phyloP scores from a whole-genome alignment of 768 basidiomycete species.

The Xerocomellus intermedius region DNA sequence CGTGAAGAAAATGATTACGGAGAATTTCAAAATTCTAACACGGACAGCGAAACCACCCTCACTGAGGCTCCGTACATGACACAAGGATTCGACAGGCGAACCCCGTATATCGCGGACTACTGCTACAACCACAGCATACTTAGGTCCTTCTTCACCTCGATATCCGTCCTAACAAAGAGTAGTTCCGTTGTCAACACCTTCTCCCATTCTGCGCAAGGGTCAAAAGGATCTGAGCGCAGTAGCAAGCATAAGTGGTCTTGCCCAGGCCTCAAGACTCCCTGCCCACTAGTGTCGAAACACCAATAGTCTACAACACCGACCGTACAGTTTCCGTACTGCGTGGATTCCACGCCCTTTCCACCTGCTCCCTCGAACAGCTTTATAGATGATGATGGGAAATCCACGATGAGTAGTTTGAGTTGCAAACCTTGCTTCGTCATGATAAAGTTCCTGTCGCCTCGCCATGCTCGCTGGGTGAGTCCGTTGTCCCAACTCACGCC shows the following conservation, averaged over 20 bases:
- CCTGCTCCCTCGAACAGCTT: constrained; percentile 19
- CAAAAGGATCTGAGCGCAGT: constrained; percentile 28
- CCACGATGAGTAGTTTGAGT: constrained; percentile 22
- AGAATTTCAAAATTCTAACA: not conserved
- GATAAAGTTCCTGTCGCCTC: constrained; percentile 27
- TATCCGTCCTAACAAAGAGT: constrained; percentile 21
- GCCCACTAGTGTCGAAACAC: constrained; percentile 31
- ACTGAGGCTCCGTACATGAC: not conserved
- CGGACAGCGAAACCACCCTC: not conserved
- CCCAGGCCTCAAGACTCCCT: constrained; percentile 19
- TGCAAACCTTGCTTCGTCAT: constrained; percentile 36
- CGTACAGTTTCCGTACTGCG: constrained; percentile 19
- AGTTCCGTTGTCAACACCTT: constrained; percentile 29
- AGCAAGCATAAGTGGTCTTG: constrained; percentile 32
- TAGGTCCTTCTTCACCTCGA: constrained; percentile 16
- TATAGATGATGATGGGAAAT: constrained; percentile 18
- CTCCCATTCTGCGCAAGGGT: constrained; percentile 28
- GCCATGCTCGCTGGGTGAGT: constrained; percentile 13
- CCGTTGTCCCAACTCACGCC: not conserved
- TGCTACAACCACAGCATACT: constrained; percentile 26
- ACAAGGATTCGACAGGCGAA: too few species aligned
- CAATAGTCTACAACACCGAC: constrained; percentile 32
- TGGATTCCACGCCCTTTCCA: constrained; percentile 9
- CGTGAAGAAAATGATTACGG: not conserved
- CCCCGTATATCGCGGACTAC: not conserved